Base-by-base conservation (phyloP, 805 yeast species). In the Ogataea degrootiae region DNA sequence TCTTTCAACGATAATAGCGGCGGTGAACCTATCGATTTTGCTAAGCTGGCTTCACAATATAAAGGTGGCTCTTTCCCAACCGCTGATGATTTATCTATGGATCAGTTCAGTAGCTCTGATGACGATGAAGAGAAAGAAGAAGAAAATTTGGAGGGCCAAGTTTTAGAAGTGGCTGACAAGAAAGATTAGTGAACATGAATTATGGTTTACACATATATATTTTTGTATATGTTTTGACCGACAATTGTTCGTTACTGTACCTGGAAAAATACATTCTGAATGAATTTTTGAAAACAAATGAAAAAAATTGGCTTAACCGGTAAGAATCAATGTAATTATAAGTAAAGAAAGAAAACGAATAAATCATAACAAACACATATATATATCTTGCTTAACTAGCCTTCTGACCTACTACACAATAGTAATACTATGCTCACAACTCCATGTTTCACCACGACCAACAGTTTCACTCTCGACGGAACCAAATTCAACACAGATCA, bases 51-150 rank as follows among this genome's bases (percentile, higher is more conserved):
- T 9, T 49, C 54, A 29, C 62, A 63, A 49, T 68, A 67, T 37
- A 73, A 70, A 17, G 62, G 59, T 47, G 88, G 85, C 19, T 89
- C 80, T 49, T 74, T 68, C 48, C 75, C 73, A 19, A 80, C 74
- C 39, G 47, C 33, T 36, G 59, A 55, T n/a, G 59, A 53, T 33
- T 52, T 63, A 51, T 66, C 61, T 15, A 39, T 38, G 29, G 59
- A 54, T 21, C 59, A 62, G 35, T 60, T 59, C 37, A 57, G 64
- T 44, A 61, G 66, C 39, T 58, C 68, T 19, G 63, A 56, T 34
- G 65, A 58, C 21, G 67, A 62, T 23, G 61, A 55, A 14, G 60
- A 52, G 6, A 60, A 46, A 16, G 59, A 42, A 7, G 61, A 51
- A 14, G 48, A 45, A 42, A 19, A 19, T 19, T 19, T 19, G 21